Evolutionary conservation across 345 rosid species (phyloP).

Genomic region (Citrus medica): DNA sequence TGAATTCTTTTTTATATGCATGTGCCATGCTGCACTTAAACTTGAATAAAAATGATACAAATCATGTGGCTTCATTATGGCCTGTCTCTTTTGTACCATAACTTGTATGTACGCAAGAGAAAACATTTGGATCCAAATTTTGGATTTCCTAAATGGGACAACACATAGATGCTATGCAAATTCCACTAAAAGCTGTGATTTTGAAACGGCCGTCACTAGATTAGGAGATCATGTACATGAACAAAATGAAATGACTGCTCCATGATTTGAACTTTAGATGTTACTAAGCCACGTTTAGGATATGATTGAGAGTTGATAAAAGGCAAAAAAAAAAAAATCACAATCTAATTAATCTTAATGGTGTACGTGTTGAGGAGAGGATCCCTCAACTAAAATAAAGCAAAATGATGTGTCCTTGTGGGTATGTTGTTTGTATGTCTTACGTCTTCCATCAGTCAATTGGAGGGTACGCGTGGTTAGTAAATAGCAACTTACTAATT

Average conservation of each 20-base stretch:
- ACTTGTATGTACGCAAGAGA: not conserved
- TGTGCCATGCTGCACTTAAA: not conserved
- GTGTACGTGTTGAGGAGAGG: not conserved
- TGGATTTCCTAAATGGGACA: not conserved
- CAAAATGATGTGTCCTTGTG: no score
- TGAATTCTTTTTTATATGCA: not conserved
- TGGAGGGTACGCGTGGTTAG: not conserved
- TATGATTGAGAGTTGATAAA: not conserved
- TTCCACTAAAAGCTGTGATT: not conserved
- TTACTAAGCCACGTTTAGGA: not conserved
- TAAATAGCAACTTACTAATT: conserved; percentile 2
- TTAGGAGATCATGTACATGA: not conserved
- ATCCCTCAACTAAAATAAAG: not conserved
- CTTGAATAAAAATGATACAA: not conserved
- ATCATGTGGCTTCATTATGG: not conserved
- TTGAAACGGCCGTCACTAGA: not conserved
- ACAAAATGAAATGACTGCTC: not conserved
- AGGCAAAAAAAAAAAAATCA: not conserved
- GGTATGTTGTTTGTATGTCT: not conserved
- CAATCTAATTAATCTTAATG: no score
- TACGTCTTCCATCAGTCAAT: not conserved
- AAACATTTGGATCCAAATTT: not conserved
- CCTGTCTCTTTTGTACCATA: not conserved
- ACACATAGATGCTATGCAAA: not conserved
- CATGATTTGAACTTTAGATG: no score